Evolutionary conservation across 805 yeast genomes (phyloP).

Genomic region (Sugiyamaella floridensis): DNA sequence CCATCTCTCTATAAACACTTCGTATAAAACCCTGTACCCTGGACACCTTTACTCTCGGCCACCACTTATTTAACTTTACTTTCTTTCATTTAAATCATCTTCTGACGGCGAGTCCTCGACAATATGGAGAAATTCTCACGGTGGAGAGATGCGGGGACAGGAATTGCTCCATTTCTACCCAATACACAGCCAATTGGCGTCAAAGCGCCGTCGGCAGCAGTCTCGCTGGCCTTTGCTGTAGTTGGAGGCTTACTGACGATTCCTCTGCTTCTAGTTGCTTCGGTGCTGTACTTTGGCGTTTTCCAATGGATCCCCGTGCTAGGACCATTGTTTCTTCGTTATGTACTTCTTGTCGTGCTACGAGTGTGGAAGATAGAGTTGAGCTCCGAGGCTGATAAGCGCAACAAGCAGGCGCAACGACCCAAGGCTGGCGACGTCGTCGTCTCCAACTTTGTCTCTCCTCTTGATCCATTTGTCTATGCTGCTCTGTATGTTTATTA

Average conservation of each 20-base stretch:
- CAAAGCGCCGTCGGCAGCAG: neutral
- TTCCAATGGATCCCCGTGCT: constrained; percentile 11
- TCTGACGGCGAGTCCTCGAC: neutral
- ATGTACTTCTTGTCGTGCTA: constrained; percentile 1
- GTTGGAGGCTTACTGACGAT: constrained; percentile 2
- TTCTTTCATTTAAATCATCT: neutral
- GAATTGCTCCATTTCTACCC: constrained; percentile 87
- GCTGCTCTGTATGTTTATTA: constrained; percentile 15
- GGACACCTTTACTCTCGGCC: too few relatives aligned
- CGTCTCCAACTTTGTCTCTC: constrained; percentile 52
- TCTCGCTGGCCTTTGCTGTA: neutral
- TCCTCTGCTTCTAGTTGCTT: constrained; percentile 11
- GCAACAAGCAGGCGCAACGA: constrained; percentile 6
- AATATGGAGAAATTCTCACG: constrained; percentile 74
- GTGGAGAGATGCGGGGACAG: constrained; percentile 87
- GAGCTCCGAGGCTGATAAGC: constrained; percentile 2
- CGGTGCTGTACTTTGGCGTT: constrained; percentile 7
- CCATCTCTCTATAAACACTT: too few relatives aligned
- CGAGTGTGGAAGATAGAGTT: constrained; percentile 4
- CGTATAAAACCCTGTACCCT: too few relatives aligned
- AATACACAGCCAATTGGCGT: neutral
- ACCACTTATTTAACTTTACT: neutral
- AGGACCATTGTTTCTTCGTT: constrained; percentile 2
- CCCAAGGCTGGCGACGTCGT: constrained; percentile 45
- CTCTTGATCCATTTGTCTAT: constrained; percentile 45